Base-by-base conservation (phyloP, 345 rosid genomes). In the Heritiera littoralis region DNA sequence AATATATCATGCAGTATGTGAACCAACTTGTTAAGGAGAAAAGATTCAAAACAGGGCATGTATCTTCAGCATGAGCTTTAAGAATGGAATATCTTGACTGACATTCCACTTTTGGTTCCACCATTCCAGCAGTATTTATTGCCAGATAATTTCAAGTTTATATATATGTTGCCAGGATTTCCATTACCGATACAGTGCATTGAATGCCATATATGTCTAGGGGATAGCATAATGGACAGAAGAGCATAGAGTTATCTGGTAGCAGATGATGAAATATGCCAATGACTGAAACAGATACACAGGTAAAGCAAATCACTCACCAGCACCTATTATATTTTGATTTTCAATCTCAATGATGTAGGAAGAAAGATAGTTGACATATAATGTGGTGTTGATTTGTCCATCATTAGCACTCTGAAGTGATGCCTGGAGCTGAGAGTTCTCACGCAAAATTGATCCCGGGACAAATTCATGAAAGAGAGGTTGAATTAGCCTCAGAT, bases 401-500 rank as follows among this genome's bases (percentile, higher is more conserved):
- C 98, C 99, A 81, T 89, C 89, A 41, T 32, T 78, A 48, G 94
- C 76, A 80, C 83, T 89, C 75, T 85, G 88, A 61, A 96, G 84
- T 64, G 99, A 96, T 68, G 92, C 81, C 71, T 81, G 95, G 75
- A 96, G 97, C 85, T 87, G 93, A 80, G 79, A 45, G 55, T 91
- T 80, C 28, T 91, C 92, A 59, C n/a, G 72, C 84, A 81, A 84
- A 78, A 74, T 84, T 1, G 98, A 91, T 68, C 98, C 99, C 20
- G 94, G 97, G 78, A 86, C 79, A 80, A 96, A 96, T 81, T 92
- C 98, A 77, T 96, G 97, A 78, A 93, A 89, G 61, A 96, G 85
- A 72, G 98, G 99, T 72, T 96, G 99, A 8, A 96, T 87, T 35
- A 96, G 91, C 89, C 83, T 91, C 76, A 96, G 83, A 85, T 94